Evolutionary conservation across 768 basidiomycete species (phyloP), one percentile per base, ranked within the genome.

Genomic region (Calocera cornea): DNA sequence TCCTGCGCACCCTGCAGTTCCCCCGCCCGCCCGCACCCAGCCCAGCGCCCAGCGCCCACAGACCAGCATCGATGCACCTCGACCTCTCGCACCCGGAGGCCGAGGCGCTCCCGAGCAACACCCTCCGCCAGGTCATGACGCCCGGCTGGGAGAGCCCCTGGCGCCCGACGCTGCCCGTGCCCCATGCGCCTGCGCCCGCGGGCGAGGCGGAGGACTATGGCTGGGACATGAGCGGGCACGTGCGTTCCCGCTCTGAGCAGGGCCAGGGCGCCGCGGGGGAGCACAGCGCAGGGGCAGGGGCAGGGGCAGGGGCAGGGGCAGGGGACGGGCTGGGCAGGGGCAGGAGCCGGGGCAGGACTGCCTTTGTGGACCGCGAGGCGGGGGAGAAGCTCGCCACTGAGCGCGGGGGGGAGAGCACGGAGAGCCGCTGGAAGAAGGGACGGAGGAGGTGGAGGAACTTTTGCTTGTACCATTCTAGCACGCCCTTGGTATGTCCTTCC

Each of bases 401-500:
- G 33, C 5, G 36, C 64, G 65, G 33, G 34, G 38, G n/a, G 40
- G 54, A 44, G 50, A 68, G 49, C 1, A 69, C 19, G 41, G 70
- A 60, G 41, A n/a, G 5, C 16, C 47, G 34, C 31, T 68, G 67
- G 67, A 33, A 22, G 65, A 67, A 66, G 64, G 65, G 78, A 49
- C 79, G 72, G 73, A 86, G 84, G 72, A 78, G 80, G 47, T 71
- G 88, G 63, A 82, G 88, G 63, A 75, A 78, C 10, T 93, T 90
- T 72, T 83, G 91, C 68, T 77, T 93, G 47, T 83, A 81, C 64
- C 90, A 92, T 70, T 76, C 83, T 66, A 90, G 90, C 74, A 87
- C 90, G 65, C 91, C 91, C 64, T 73, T 93, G 79, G 91, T 91
- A 71, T 65, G 84, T 76, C 27, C n/a, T n/a, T n/a, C n/a, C n/a